Evolutionary conservation across 73 alveolate genomes (phyloP).

Genomic region (Blepharisma stoltei): DNA sequence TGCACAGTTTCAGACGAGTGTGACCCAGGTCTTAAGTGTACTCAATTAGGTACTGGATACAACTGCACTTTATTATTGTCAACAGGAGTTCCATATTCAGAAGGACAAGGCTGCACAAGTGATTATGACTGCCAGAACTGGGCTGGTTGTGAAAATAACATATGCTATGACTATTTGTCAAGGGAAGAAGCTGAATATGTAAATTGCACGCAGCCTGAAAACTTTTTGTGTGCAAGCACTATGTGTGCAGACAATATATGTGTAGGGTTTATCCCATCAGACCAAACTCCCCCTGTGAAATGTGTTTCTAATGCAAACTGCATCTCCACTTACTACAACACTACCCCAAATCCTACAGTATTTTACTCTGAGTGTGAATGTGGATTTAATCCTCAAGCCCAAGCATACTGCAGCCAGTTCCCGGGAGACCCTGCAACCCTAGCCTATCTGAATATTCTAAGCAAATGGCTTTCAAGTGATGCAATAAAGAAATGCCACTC

Average conservation of each 20-base stretch:
- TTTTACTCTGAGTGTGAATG: constrained; percentile 10
- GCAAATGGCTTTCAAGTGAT: background rate
- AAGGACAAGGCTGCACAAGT: background rate
- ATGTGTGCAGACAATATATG: background rate
- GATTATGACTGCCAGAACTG: constrained; percentile 1
- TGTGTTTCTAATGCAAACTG: background rate
- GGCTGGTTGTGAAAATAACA: background rate
- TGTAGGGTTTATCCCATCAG: background rate
- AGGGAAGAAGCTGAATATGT: background rate
- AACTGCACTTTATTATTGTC: background rate
- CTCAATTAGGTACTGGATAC: background rate
- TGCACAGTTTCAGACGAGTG: constrained; percentile 16
- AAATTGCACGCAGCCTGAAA: background rate
- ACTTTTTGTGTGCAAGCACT: background rate
- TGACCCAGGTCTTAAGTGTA: constrained; percentile 14
- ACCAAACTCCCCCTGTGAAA: background rate
- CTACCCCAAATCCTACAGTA: background rate
- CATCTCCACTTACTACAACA: background rate
- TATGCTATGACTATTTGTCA: constrained; percentile 6
- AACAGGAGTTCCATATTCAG: background rate
- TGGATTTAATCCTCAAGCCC: background rate
- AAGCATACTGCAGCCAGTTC: background rate
- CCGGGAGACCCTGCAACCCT: background rate
- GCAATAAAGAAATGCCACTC: constrained; percentile 17
- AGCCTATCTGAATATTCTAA: background rate